Conservation (phyloP, 2,329 filamentous ascomycete species). For the Trichophaea hybrida region DNA sequence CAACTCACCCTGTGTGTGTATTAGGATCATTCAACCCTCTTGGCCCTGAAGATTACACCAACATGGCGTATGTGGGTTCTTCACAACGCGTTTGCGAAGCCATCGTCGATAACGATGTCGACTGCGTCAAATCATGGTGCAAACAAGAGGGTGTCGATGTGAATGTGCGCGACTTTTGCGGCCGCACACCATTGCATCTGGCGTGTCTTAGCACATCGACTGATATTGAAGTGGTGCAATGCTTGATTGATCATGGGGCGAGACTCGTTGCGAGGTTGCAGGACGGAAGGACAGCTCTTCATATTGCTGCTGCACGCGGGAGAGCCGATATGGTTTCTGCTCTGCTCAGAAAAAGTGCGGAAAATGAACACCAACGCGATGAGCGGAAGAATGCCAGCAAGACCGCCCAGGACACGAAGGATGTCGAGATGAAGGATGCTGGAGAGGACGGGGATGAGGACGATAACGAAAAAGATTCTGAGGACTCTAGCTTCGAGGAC, state of each 20-base stretch:
- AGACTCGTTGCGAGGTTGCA: slow-evolving; percentile 59
- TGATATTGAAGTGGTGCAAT: slow-evolving; percentile 47
- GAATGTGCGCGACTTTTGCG: slow-evolving; percentile 62
- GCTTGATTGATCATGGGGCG: slow-evolving; percentile 56
- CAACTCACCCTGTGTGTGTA: no score
- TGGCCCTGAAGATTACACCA: slow-evolving; percentile 64
- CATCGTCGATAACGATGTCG: slow-evolving; percentile 59
- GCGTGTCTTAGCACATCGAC: slow-evolving; percentile 54
- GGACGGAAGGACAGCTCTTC: slow-evolving; percentile 69
- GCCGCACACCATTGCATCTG: slow-evolving; percentile 63
- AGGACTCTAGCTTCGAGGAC: slow-evolving; percentile 38
- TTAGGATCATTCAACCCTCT: slow-evolving; percentile 48
- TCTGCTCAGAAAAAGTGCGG: slow-evolving; percentile 57
- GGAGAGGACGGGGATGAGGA: slow-evolving; percentile 32
- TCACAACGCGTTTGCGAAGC: slow-evolving; percentile 64
- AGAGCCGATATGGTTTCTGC: slow-evolving; percentile 53
- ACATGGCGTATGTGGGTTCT: slow-evolving; percentile 79
- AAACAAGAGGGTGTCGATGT: slow-evolving; percentile 53
- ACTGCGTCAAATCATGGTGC: slow-evolving; percentile 56
- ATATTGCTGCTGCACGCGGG: slow-evolving; percentile 61
- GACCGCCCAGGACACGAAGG: slow-evolving; percentile 4
- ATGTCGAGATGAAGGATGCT: slow-evolving; percentile 10
- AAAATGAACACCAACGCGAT: slow-evolving; percentile 55
- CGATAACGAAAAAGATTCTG: slow-evolving; percentile 39
- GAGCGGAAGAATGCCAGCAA: slow-evolving; percentile 34